Evolutionary conservation across 257 asterid species (phyloP).

Genomic region (Sherardia arvensis): DNA sequence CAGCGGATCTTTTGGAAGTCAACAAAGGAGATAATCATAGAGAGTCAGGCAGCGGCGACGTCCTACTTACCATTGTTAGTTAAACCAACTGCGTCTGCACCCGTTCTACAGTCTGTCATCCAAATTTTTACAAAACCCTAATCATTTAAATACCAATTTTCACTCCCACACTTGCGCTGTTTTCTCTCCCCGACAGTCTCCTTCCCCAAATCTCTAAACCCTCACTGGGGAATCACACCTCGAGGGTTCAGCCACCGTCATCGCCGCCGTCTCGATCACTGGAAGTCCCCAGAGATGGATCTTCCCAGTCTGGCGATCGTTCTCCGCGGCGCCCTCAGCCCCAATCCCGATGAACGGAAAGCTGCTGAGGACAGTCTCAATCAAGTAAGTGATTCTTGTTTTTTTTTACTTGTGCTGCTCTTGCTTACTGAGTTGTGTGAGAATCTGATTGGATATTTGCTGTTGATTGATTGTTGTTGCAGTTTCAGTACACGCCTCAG

Average conservation of each 20-base stretch:
- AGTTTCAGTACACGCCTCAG: conserved; percentile 81
- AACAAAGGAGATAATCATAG: background rate
- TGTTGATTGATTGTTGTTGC: too few relatives aligned
- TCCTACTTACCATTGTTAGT: background rate
- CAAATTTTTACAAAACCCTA: conserved; percentile 14
- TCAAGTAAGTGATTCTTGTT: conserved; percentile 42
- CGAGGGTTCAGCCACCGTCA: conserved; percentile 14
- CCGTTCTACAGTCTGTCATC: background rate
- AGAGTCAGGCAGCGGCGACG: background rate
- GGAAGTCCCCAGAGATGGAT: conserved; percentile 44
- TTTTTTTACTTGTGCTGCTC: background rate
- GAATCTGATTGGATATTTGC: background rate
- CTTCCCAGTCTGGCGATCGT: conserved; percentile 63
- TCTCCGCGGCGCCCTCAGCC: conserved; percentile 73
- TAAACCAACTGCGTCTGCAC: background rate
- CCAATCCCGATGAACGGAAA: conserved; percentile 74
- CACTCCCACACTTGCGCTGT: conserved; percentile 14
- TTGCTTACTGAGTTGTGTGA: background rate
- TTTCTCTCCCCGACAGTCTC: conserved; percentile 12
- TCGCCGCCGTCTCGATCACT: background rate
- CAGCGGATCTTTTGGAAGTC: background rate
- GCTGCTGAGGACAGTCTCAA: conserved; percentile 85
- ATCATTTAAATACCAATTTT: conserved; percentile 13
- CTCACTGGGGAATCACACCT: conserved; percentile 24
- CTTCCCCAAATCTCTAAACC: conserved; percentile 35